phyloP scores from a whole-genome alignment of 768 basidiomycete genomes.

The Kwoniella dejecticola region DNA sequence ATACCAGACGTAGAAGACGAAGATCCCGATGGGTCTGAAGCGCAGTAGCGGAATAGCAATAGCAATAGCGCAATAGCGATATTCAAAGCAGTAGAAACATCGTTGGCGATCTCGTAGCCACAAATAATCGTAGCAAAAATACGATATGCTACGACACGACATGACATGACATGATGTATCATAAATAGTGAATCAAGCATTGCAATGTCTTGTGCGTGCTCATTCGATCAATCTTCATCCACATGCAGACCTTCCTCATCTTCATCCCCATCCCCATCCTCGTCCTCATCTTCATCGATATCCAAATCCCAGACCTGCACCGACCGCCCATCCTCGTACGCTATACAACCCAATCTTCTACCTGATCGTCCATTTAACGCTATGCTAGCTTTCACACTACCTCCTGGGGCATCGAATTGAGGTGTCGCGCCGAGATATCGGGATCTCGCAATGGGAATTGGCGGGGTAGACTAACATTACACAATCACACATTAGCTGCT shows the following conservation, averaged over 20 bases:
- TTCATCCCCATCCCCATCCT: conserved; percentile 21
- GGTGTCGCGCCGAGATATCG: conserved; percentile 4
- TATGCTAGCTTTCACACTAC: conserved; percentile 6
- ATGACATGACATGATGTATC: background rate
- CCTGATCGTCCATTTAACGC: conserved; percentile 40
- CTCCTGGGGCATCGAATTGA: background rate
- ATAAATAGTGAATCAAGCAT: background rate
- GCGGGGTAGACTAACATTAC: background rate
- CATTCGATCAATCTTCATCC: background rate
- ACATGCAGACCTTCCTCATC: conserved; percentile 17
- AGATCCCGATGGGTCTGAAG: conserved; percentile 22
- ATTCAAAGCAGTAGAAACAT: too few relatives aligned
- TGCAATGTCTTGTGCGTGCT: background rate
- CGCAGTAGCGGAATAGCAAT: background rate
- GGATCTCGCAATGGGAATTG: conserved; percentile 8
- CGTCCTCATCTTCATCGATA: conserved; percentile 32
- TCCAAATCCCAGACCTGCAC: conserved; percentile 40
- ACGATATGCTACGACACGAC: background rate
- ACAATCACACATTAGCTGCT: too few relatives aligned
- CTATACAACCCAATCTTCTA: conserved; percentile 37
- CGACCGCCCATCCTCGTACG: conserved; percentile 25
- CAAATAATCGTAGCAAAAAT: too few relatives aligned
- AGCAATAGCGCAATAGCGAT: too few relatives aligned
- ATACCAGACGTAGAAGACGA: conserved; percentile 49
- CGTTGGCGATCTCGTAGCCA: too few relatives aligned